phyloP scores from a whole-genome alignment of 2,329 filamentous ascomycete genomes.

The Claviceps monticola region DNA sequence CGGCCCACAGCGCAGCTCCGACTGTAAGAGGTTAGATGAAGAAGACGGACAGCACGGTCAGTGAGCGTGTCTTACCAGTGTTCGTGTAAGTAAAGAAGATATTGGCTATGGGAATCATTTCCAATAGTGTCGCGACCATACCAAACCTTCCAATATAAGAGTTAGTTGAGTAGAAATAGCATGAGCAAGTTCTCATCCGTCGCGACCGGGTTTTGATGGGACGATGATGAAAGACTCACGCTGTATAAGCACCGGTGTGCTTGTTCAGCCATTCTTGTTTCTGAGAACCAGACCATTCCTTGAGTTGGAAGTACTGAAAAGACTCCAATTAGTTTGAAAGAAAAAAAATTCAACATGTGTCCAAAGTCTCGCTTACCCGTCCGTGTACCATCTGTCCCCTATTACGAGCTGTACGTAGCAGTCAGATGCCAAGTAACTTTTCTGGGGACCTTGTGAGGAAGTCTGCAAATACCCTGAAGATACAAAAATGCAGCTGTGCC shows the following conservation, averaged over 20 bases:
- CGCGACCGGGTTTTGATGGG: neutral
- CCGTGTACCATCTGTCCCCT: constrained; percentile 37
- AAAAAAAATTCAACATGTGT: neutral
- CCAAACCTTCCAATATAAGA: constrained; percentile 44
- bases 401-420: constrained; percentile 24
- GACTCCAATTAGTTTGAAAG: constrained; percentile 7
- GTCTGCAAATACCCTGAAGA: constrained; percentile 46
- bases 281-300: constrained; percentile 58
- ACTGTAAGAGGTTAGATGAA: constrained; percentile 30
- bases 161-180: constrained; percentile 5
- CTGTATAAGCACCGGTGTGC: constrained; percentile 64
- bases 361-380: constrained; percentile 29
- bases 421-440: neutral
- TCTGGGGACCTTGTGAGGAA: neutral
- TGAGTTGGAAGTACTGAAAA: constrained; percentile 74
- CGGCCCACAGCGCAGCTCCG: constrained; percentile 87
- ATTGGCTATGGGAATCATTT: constrained; percentile 71
- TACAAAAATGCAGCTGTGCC: constrained; percentile 71
- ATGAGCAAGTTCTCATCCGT: neutral
- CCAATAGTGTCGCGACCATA: constrained; percentile 60
- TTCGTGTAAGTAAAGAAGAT: constrained; percentile 86
- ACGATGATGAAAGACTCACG: constrained; percentile 37
- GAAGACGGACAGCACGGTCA: neutral
- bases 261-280: constrained; percentile 54
- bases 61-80: constrained; percentile 35